Conservation (phyloP, 495 filamentous ascomycete genomes). For the Tuber indicum region DNA sequence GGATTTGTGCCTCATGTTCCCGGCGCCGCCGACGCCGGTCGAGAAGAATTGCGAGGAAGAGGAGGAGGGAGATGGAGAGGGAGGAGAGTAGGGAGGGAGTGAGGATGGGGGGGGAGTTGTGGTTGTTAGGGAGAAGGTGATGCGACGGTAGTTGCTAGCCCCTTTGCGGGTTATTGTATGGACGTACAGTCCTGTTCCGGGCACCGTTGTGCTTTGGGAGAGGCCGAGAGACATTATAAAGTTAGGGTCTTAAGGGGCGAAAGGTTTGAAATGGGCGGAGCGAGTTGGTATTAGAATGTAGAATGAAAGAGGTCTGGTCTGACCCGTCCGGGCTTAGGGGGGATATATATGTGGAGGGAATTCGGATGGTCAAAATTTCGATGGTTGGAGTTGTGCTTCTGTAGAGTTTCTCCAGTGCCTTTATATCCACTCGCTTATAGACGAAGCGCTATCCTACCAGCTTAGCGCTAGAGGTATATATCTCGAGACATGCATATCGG, state of each 20-base stretch:
- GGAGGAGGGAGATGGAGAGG: not conserved
- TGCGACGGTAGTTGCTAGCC: not conserved
- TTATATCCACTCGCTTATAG: not conserved
- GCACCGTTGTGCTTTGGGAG: not conserved
- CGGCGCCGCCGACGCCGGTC: not conserved
- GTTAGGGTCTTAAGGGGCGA: not conserved
- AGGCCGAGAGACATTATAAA: not conserved
- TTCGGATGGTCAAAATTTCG: not conserved
- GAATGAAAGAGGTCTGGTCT: not conserved
- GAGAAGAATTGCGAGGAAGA: not conserved
- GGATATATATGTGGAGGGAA: not conserved
- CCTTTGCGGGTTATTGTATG: not conserved
- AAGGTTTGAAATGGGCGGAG: not conserved
- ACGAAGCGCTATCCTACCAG: not conserved
- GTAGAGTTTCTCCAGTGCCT: not conserved
- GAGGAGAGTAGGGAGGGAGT: not conserved
- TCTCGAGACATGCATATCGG: not conserved
- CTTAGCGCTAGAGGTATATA: not conserved
- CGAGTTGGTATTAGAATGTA: not conserved
- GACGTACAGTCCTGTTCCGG: not conserved
- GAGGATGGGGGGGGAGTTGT: not conserved
- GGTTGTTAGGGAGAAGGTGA: not conserved
- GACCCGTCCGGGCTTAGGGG: not conserved
- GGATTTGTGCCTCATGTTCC: not conserved
- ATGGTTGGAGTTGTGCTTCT: not conserved